phyloP scores from a whole-genome alignment of 148 eudicot genomes.

The Camellia japonica region DNA sequence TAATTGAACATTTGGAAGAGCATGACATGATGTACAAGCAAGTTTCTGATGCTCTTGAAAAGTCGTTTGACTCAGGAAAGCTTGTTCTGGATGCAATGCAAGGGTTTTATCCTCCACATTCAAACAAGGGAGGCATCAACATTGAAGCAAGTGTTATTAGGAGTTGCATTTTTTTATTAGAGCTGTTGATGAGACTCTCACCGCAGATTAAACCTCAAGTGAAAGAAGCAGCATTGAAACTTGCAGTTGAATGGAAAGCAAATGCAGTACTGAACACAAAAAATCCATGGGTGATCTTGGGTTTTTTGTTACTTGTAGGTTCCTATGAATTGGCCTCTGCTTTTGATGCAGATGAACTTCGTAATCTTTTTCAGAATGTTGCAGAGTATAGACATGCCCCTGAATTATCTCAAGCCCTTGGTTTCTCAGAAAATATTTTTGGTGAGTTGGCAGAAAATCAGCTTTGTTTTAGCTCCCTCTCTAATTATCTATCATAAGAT shows the following conservation, averaged over 20 bases:
- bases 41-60: conserved; percentile 15
- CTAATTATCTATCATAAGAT: neutral
- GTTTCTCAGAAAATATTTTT: conserved; percentile 10
- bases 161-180: conserved; percentile 25
- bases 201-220: conserved; percentile 15
- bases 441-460: conserved; percentile 16
- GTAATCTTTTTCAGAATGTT: conserved; percentile 12
- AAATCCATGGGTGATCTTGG: conserved; percentile 14
- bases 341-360: conserved; percentile 25
- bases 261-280: neutral
- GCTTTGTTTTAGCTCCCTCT: neutral
- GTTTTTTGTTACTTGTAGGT: conserved; percentile 27
- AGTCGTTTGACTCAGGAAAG: conserved; percentile 18
- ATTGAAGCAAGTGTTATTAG: neutral
- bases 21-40: conserved; percentile 14
- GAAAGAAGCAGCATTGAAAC: conserved; percentile 12
- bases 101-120: conserved; percentile 16
- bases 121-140: neutral
- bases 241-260: conserved; percentile 21
- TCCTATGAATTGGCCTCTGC: conserved; percentile 24
- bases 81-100: conserved; percentile 20
- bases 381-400: conserved; percentile 12
- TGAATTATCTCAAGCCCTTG: conserved; percentile 24
- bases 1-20: conserved; percentile 18
- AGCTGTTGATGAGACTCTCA: conserved; percentile 9